These are phyloP conservation scores for Chaetoceros muelleri DNA, from an alignment of 108 stramenopile genomes.

Conservation along the genomic window DNA sequence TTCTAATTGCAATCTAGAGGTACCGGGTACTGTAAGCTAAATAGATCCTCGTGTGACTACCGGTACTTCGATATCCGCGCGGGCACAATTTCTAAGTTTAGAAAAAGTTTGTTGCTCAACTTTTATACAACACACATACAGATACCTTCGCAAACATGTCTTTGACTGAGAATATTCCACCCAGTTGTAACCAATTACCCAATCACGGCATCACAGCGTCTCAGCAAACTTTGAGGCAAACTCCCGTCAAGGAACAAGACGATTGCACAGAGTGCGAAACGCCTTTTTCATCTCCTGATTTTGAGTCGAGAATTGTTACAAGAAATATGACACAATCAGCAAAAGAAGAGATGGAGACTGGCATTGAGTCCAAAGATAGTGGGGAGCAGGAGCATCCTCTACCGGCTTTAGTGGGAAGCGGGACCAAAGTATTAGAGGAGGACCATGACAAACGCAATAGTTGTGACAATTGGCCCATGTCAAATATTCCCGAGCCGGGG, in stretches of 20 bases:
- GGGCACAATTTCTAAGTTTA: no score
- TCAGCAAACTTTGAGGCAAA: no score
- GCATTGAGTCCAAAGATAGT: no score
- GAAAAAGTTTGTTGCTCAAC: no score
- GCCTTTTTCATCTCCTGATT: background rate
- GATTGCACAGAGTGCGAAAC: background rate
- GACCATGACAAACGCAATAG: no score
- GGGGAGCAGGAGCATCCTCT: no score
- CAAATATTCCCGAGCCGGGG: slow-evolving; percentile 53
- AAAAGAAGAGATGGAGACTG: background rate
- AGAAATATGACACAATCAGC: background rate
- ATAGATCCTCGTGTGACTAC: no score
- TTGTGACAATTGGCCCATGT: slow-evolving; percentile 37
- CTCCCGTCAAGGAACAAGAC: background rate
- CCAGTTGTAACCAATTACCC: background rate
- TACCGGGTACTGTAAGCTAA: no score
- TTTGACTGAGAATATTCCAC: background rate
- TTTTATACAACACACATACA: no score
- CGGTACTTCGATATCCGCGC: no score
- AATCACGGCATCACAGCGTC: background rate
- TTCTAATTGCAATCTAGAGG: no score
- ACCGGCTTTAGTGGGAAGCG: background rate
- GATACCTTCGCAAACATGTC: background rate
- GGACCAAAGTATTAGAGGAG: background rate
- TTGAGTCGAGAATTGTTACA: background rate